These are phyloP conservation scores for Floccularia luteovirens DNA, from an alignment of 768 basidiomycete species.

Conservation along the genomic window DNA sequence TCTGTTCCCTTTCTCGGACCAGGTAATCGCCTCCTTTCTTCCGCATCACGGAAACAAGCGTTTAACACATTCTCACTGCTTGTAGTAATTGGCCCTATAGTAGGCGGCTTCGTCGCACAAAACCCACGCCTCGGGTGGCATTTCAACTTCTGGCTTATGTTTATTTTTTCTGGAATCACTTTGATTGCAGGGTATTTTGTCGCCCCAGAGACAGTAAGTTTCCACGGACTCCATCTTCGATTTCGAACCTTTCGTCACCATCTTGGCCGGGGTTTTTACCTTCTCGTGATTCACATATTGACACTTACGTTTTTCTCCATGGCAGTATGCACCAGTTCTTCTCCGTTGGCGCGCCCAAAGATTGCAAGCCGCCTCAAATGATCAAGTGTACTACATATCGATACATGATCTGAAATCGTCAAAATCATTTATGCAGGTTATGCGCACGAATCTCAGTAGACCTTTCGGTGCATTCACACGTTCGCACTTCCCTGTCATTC, in stretches of 20 bases:
- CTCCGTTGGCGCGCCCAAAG: slow-evolving; percentile 42
- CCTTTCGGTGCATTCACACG: slow-evolving; percentile 37
- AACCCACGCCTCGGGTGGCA: slow-evolving; percentile 45
- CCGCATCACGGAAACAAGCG: neutral
- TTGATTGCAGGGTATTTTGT: slow-evolving; percentile 36
- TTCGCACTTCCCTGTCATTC: slow-evolving; percentile 3
- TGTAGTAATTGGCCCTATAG: slow-evolving; percentile 57
- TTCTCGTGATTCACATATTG: too few species aligned
- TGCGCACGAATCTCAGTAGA: slow-evolving; percentile 43
- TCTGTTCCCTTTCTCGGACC: slow-evolving; percentile 53
- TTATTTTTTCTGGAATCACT: slow-evolving; percentile 41
- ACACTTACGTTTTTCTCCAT: neutral
- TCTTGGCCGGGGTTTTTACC: too few species aligned
- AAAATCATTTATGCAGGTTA: slow-evolving; percentile 30
- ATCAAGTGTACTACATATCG: slow-evolving; percentile 36
- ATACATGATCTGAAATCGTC: slow-evolving; percentile 38
- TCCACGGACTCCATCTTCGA: neutral
- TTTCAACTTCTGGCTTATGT: slow-evolving; percentile 61
- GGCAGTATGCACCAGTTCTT: slow-evolving; percentile 52
- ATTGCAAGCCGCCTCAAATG: slow-evolving; percentile 32
- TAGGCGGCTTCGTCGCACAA: slow-evolving; percentile 55
- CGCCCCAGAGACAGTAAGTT: slow-evolving; percentile 50
- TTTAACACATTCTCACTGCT: slow-evolving; percentile 1
- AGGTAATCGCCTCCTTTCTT: slow-evolving; percentile 20
- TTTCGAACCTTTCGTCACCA: too few species aligned